Evolutionary conservation across 768 basidiomycete species (phyloP).

Genomic region (Podaxis sp.): DNA sequence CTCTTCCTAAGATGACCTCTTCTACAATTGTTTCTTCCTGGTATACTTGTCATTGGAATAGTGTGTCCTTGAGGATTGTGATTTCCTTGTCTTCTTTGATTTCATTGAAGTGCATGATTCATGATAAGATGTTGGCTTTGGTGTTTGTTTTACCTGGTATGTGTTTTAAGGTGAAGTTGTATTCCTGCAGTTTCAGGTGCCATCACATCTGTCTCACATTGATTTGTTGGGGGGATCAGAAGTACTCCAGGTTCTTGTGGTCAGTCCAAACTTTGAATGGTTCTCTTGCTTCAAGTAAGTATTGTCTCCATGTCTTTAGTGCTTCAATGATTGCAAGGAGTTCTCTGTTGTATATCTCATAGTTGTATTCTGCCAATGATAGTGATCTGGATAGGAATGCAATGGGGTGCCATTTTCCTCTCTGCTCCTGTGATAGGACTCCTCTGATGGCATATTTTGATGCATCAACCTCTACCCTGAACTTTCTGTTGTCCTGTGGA

Average conservation of each 20-base stretch:
- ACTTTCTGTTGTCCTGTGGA: not conserved
- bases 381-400: too few relatives aligned
- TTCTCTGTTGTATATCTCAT: too few relatives aligned
- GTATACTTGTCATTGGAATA: too few relatives aligned
- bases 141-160: not conserved
- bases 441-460: slow-evolving; percentile 23
- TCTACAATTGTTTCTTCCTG: too few relatives aligned
- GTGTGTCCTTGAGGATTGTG: too few relatives aligned
- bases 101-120: too few relatives aligned
- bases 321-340: slow-evolving; percentile 24
- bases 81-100: too few relatives aligned
- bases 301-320: slow-evolving; percentile 29
- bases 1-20: too few relatives aligned
- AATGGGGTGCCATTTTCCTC: too few relatives aligned
- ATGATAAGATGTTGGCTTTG: too few relatives aligned
- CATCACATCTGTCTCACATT: not conserved
- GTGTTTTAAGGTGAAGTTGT: not conserved
- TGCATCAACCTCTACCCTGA: slow-evolving; percentile 7
- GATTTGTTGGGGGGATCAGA: not conserved
- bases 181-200: not conserved
- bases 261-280: slow-evolving; percentile 17
- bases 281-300: slow-evolving; percentile 17
- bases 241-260: slow-evolving; percentile 24
- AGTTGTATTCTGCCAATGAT: too few relatives aligned
- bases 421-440: too few relatives aligned